These are phyloP conservation scores for Cystofilobasidium ferigula DNA, from an alignment of 768 basidiomycete genomes.

Conservation along the genomic window DNA sequence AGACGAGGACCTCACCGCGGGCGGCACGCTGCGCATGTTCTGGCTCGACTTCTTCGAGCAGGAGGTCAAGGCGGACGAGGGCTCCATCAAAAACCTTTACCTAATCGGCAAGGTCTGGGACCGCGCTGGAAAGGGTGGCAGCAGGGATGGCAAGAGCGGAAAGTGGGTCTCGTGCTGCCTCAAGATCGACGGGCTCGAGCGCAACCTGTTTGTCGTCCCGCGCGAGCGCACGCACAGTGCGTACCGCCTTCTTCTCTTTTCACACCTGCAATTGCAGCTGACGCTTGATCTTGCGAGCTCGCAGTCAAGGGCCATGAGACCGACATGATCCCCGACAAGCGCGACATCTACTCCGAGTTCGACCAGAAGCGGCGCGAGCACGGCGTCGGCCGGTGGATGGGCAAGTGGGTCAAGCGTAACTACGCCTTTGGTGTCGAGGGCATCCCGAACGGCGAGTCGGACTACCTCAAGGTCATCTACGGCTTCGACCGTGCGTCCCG, in stretches of 20 bases:
- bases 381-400: slow-evolving; percentile 64
- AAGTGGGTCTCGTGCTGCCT: slow-evolving; percentile 75
- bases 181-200: slow-evolving; percentile 68
- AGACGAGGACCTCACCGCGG: slow-evolving; percentile 24
- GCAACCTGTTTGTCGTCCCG: slow-evolving; percentile 83
- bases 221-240: slow-evolving; percentile 51
- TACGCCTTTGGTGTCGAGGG: slow-evolving; percentile 84
- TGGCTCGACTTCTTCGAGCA: slow-evolving; percentile 93
- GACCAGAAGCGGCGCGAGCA: slow-evolving; percentile 61
- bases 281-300: not conserved
- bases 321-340: slow-evolving; percentile 56
- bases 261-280: not conserved
- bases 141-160: slow-evolving; percentile 17
- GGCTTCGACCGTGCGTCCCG: slow-evolving; percentile 61
- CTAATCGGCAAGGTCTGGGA: slow-evolving; percentile 87
- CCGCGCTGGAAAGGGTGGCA: slow-evolving; percentile 45
- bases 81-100: slow-evolving; percentile 45
- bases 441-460: slow-evolving; percentile 62
- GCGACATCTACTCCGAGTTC: slow-evolving; percentile 73
- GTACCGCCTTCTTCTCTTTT: slow-evolving; percentile 26
- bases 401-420: slow-evolving; percentile 73
- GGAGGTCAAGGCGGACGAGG: slow-evolving; percentile 41
- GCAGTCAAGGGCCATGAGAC: slow-evolving; percentile 55
- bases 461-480: slow-evolving; percentile 92
- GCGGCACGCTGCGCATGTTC: slow-evolving; percentile 63